Conservation (phyloP, 2,329 filamentous ascomycete species). For the Lojkania enalia region DNA sequence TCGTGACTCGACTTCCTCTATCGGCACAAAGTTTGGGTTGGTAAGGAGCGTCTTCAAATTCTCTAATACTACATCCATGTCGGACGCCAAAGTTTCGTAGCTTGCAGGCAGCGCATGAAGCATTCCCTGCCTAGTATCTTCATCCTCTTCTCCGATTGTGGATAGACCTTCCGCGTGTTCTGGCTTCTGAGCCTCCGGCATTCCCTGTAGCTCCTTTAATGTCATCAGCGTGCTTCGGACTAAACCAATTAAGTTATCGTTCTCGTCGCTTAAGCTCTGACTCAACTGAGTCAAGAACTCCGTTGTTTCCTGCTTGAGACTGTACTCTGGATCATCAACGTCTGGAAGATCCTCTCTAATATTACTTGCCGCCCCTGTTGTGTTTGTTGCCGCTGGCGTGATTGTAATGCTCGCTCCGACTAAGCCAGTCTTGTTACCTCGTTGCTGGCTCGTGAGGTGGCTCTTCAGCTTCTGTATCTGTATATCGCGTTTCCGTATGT, state of each 20-base stretch:
- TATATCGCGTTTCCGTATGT: conserved; percentile 85
- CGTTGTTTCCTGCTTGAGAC: conserved; percentile 82
- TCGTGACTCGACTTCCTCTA: conserved; percentile 90
- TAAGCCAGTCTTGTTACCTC: conserved; percentile 52
- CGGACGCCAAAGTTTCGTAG: conserved; percentile 69
- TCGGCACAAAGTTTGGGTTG: conserved; percentile 92
- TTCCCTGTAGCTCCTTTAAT: conserved; percentile 66
- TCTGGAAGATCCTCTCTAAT: conserved; percentile 60
- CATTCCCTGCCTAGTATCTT: conserved; percentile 37
- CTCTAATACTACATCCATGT: conserved; percentile 76
- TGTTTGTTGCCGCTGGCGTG: conserved; percentile 38
- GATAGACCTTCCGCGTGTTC: conserved; percentile 32
- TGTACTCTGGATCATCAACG: conserved; percentile 63
- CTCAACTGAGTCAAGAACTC: conserved; percentile 86
- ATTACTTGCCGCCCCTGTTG: conserved; percentile 26
- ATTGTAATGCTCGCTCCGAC: conserved; percentile 55
- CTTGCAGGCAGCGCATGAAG: conserved; percentile 57
- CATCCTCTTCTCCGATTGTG: conserved; percentile 36
- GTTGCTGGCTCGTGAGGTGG: conserved; percentile 70
- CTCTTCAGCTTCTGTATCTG: conserved; percentile 88
- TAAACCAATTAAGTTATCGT: conserved; percentile 76
- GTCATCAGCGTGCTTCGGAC: conserved; percentile 72
- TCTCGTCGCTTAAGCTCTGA: conserved; percentile 85
- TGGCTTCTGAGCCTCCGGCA: conserved; percentile 45
- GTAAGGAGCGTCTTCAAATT: conserved; percentile 84